Evolutionary conservation across 139 green algal genomes (phyloP).

Genomic region (Yamagishiella unicocca): DNA sequence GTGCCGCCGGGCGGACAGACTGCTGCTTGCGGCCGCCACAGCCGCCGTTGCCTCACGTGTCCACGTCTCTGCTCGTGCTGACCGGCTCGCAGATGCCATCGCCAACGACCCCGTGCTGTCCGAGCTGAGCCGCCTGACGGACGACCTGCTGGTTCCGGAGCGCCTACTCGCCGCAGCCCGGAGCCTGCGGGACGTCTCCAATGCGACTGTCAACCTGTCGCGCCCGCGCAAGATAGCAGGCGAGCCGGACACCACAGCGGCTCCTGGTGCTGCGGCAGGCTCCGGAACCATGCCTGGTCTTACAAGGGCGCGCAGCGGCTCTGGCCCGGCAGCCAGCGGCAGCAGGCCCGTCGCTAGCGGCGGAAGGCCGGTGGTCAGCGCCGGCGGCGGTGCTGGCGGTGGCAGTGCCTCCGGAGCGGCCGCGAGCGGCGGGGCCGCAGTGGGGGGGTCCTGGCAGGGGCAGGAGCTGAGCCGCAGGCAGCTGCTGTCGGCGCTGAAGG

Average conservation of each 20-base stretch:
- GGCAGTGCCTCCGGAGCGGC: not conserved
- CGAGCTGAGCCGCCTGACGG: not conserved
- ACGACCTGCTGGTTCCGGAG: not conserved
- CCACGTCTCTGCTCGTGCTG: not conserved
- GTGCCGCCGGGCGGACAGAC: too few relatives aligned
- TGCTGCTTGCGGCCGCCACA: too few relatives aligned
- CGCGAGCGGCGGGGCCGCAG: not conserved
- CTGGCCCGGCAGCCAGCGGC: not conserved
- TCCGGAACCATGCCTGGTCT: too few relatives aligned
- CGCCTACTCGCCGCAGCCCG: not conserved
- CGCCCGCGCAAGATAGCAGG: not conserved
- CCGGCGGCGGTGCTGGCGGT: not conserved
- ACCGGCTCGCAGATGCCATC: not conserved
- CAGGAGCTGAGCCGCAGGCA: conserved; percentile 17
- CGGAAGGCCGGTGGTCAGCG: not conserved
- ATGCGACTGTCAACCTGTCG: not conserved
- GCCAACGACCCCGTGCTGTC: conserved; percentile 1
- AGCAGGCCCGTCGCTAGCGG: not conserved
- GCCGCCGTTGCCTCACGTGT: not conserved
- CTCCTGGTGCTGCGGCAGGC: too few relatives aligned
- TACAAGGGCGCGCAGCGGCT: not conserved
- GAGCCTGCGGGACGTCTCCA: not conserved
- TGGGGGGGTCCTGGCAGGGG: not conserved
- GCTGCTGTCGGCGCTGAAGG: conserved; percentile 9
- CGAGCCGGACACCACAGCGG: not conserved